phyloP scores from a whole-genome alignment of 2,329 filamentous ascomycete species.

The Thelonectria blattea region DNA sequence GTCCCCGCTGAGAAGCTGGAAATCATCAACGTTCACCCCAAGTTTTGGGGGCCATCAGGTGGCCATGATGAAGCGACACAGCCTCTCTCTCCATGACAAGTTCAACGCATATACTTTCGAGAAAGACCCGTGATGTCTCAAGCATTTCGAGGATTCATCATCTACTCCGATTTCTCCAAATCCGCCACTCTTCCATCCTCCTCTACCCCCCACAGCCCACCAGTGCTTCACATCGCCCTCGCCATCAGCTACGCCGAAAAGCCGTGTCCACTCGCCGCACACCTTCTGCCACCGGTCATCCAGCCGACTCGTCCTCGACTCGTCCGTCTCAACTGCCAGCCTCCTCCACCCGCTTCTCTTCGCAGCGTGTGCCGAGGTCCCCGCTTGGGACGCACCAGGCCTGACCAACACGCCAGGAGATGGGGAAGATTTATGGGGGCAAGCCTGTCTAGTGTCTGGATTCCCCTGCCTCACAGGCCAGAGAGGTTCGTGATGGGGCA shows the following conservation, averaged over 20 bases:
- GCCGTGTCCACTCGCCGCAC: conserved; percentile 20
- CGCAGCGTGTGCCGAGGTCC: conserved; percentile 36
- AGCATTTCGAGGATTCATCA: not conserved
- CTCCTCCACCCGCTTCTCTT: conserved; percentile 4
- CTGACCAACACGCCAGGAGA: conserved; percentile 2
- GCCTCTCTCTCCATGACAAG: not conserved
- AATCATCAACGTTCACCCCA: not conserved
- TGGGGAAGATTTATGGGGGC: conserved; percentile 29
- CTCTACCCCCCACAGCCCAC: not conserved
- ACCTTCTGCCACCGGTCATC: conserved; percentile 30
- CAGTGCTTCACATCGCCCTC: conserved; percentile 14
- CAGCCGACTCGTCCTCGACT: conserved; percentile 24
- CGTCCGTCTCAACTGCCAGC: not conserved
- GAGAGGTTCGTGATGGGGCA: not conserved
- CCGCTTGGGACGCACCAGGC: conserved; percentile 16
- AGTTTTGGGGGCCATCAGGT: not conserved
- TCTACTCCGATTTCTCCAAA: not conserved
- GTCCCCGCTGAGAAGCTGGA: not conserved
- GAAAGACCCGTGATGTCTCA: not conserved
- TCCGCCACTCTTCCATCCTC: not conserved
- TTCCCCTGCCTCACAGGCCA: conserved; percentile 11
- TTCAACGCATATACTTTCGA: not conserved
- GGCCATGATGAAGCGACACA: not conserved
- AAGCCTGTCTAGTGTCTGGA: not conserved
- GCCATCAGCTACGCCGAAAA: conserved; percentile 37